These are phyloP conservation scores for Lasiodiplodia sp. DNA, from an alignment of 2,329 filamentous ascomycete species.

Conservation along the genomic window DNA sequence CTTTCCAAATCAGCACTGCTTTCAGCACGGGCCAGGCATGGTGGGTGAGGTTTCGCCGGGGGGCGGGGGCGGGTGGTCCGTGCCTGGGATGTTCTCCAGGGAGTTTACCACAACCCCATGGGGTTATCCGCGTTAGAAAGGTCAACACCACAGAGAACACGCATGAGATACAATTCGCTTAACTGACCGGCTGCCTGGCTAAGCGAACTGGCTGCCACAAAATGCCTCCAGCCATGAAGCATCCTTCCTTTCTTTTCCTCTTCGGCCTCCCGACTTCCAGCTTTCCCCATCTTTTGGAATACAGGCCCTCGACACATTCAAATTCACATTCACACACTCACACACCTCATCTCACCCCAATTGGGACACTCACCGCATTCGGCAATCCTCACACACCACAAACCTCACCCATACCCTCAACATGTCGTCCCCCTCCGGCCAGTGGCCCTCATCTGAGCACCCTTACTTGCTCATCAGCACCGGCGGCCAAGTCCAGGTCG, in stretches of 20 bases:
- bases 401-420: neutral
- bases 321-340: neutral
- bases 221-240: neutral
- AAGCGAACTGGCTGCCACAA: neutral
- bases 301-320: no score
- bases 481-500: neutral
- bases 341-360: neutral
- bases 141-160: conserved; percentile 5
- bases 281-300: neutral
- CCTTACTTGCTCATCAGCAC: neutral
- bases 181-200: neutral
- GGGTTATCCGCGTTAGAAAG: neutral
- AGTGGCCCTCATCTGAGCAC: no score
- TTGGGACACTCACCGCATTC: no score
- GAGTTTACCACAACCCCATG: neutral
- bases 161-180: neutral
- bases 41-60: neutral
- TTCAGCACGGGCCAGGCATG: neutral
- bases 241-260: neutral
- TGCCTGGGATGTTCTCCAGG: neutral
- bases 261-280: neutral
- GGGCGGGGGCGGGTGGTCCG: neutral
- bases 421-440: neutral
- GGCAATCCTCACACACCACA: neutral
- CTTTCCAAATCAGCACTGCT: neutral